Evolutionary conservation across 805 yeast species (phyloP), one percentile per base, ranked within the genome.

Genomic region (Candida awuae): DNA sequence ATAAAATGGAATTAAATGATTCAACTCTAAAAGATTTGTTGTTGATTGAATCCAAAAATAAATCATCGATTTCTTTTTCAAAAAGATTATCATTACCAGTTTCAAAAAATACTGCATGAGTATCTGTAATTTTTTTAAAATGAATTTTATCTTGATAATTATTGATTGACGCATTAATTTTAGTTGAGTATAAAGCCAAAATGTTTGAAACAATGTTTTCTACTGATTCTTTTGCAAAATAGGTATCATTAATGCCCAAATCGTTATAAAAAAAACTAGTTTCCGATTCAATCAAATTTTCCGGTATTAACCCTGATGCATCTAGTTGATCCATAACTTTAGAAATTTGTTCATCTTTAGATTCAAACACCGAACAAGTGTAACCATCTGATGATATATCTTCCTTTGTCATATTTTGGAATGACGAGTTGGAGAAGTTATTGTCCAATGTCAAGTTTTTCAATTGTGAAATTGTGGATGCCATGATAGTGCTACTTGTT

Each of bases 31-130:
- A 84, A 27, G 75, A 68, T 10, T 46, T 38, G 19, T 54, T 51
- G 14, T 49, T 51, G 14, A 59, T 52, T 35, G 54, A 47, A 58
- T 83, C 88, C 49, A 90, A 68, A 61, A 84, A 90, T 52, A 72
- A 68, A 52, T 80, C 83, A 63, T 92, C 97, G 46, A 92, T 85
- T 48, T 78, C 67, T 44, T 72, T 69, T 63, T 87, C 95, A 53
- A 79, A 81, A 34, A 63, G 62, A 31, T 57, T 60, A n/a, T 67
- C 53, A 28, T 42, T 47, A 13, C 77, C 68, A 25, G 94, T 77
- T 56, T 85, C 95, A 59, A 90, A 84, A 58, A 83, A 92, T 26
- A 86, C 92, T 2, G 96, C 96, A 55, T 86, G 95, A 56, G 83
- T 88, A 14, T 75, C 80, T 33, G 75, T 72, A 58, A 85, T 88